phyloP scores from a whole-genome alignment of 768 basidiomycete species.

The Suillus clintonianus region DNA sequence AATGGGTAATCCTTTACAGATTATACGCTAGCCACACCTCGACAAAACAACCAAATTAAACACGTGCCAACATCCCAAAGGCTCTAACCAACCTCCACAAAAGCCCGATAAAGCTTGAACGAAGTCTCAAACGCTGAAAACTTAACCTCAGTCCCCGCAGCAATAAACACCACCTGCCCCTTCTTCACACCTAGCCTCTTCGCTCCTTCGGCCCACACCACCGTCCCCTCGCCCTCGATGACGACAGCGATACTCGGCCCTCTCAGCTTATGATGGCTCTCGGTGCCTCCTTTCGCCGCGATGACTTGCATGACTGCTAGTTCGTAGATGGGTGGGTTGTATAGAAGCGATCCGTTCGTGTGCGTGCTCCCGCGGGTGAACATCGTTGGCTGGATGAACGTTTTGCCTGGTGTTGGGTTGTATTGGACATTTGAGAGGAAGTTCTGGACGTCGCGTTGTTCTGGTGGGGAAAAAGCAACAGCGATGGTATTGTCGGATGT shows the following conservation, averaged over 20 bases:
- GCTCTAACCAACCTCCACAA: constrained; percentile 5
- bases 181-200: constrained; percentile 33
- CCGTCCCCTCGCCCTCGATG: constrained; percentile 58
- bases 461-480: constrained; percentile 46
- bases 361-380: constrained; percentile 38
- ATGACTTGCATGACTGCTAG: constrained; percentile 76
- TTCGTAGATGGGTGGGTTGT: constrained; percentile 89
- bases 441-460: constrained; percentile 86
- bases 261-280: constrained; percentile 59
- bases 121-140: constrained; percentile 36
- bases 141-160: constrained; percentile 57
- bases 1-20: background rate
- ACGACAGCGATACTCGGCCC: constrained; percentile 84
- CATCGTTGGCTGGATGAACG: constrained; percentile 56
- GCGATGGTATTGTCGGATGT: constrained; percentile 61
- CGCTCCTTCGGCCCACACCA: constrained; percentile 44
- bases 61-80: background rate
- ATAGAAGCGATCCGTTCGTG: constrained; percentile 47
- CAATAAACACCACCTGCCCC: constrained; percentile 81
- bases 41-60: background rate
- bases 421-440: constrained; percentile 83
- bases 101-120: constrained; percentile 10
- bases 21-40: background rate
- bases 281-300: constrained; percentile 42
- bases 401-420: constrained; percentile 57